Percentiles rank a stretch among this genome's conserved stretches.
Conservation (phyloP, 2,329 filamentous ascomycete species). For the Colletotrichum costaricense region DNA sequence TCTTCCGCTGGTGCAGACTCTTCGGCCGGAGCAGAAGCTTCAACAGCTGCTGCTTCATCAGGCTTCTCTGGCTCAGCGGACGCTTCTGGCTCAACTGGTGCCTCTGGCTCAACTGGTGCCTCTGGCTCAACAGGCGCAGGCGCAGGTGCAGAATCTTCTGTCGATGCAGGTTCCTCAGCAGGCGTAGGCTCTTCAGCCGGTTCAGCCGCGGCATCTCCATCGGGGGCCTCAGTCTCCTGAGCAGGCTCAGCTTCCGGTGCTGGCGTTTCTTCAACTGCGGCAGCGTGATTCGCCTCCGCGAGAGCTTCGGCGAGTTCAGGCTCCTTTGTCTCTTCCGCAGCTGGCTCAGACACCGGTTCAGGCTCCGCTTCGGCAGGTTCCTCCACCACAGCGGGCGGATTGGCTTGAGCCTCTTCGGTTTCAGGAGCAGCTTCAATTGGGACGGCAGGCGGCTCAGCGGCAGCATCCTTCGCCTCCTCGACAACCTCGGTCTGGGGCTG, state of each 20-base stretch:
- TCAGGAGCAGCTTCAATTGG: not conserved
- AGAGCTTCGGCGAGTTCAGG: constrained; percentile 9
- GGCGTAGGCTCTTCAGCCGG: not conserved
- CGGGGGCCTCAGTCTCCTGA: not conserved
- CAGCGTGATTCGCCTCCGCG: constrained; percentile 10
- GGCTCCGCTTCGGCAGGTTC: not conserved
- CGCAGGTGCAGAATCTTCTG: not conserved
- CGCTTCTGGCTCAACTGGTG: no score
- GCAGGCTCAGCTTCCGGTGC: not conserved
- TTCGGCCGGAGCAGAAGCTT: not conserved
- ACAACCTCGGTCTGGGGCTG: not conserved
- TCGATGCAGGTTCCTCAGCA: not conserved
- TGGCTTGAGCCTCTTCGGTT: not conserved
- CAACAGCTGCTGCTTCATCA: not conserved
- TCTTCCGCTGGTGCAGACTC: not conserved
- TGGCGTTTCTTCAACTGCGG: constrained; percentile 8
- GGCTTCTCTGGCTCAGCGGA: not conserved
- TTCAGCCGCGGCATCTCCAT: not conserved
- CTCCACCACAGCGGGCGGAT: constrained; percentile 1
- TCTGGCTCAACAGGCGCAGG: not conserved
- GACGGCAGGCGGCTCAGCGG: not conserved
- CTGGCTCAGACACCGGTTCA: not conserved
- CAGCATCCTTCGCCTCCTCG: not conserved
- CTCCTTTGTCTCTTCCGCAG: not conserved
- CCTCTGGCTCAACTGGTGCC: no score